Conservation (phyloP, 257 asterid genomes). For the Henckelia pumila region DNA sequence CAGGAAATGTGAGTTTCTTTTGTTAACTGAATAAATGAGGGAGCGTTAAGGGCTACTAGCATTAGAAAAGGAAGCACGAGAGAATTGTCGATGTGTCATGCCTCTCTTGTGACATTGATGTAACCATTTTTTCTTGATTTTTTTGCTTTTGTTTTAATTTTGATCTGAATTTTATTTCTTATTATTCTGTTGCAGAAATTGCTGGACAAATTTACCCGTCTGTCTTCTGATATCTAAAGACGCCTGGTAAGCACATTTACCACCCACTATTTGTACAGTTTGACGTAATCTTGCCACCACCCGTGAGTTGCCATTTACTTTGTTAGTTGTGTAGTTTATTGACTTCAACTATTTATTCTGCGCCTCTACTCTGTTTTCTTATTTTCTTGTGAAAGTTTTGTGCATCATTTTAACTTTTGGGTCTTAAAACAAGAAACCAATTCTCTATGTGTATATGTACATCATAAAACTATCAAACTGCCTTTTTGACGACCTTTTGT, state of each 20-base stretch:
- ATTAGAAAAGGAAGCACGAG: slow-evolving; percentile 31
- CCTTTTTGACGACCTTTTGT: slow-evolving; percentile 17
- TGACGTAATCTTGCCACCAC: slow-evolving; percentile 32
- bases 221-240: slow-evolving; percentile 36
- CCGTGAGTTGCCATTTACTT: slow-evolving; percentile 68
- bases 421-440: slow-evolving; percentile 16
- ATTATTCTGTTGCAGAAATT: slow-evolving; percentile 46
- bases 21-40: slow-evolving; percentile 26
- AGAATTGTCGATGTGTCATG: slow-evolving; percentile 45
- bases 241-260: slow-evolving; percentile 44
- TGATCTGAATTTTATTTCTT: slow-evolving; percentile 19
- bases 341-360: slow-evolving; percentile 34
- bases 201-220: slow-evolving; percentile 32
- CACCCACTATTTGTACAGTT: slow-evolving; percentile 24
- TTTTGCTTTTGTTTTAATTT: slow-evolving; percentile 9
- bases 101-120: slow-evolving; percentile 68
- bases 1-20: slow-evolving; percentile 29
- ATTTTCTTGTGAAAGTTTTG: slow-evolving; percentile 33
- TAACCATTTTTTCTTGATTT: slow-evolving; percentile 21
- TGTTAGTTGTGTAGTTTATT: slow-evolving; percentile 56
- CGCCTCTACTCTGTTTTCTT: slow-evolving; percentile 28
- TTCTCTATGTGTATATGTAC: slow-evolving; percentile 12
- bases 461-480: slow-evolving; percentile 1
- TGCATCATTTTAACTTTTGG: background rate
- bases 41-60: slow-evolving; percentile 23